A percentile compares a stretch with the other conserved stretches of the same genome.
Conservation (phyloP, 805 yeast genomes). For the Dipodascopsis uninucleata region DNA sequence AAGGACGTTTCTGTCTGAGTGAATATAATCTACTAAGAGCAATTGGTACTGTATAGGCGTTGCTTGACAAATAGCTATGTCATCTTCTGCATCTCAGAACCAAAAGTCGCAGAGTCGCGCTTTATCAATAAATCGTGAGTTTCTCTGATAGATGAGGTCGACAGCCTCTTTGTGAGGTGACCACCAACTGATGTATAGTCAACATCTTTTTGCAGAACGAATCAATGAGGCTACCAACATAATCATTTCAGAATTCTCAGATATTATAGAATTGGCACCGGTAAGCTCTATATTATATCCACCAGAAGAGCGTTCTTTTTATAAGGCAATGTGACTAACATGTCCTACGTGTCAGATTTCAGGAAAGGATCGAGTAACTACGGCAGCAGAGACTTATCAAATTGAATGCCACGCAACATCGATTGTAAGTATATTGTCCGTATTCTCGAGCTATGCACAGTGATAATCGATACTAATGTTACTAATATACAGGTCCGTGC, state of each 20-base stretch:
- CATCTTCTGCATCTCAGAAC: too few species aligned
- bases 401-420: conserved; percentile 40
- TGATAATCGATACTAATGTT: background rate
- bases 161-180: too few species aligned
- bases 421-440: conserved; percentile 26
- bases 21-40: too few species aligned
- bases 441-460: background rate
- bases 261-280: conserved; percentile 33
- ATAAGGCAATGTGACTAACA: background rate
- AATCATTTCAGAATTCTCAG: conserved; percentile 28
- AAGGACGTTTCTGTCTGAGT: too few species aligned
- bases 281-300: conserved; percentile 22
- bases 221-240: conserved; percentile 23
- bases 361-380: conserved; percentile 35
- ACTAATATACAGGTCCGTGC: conserved; percentile 31
- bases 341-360: conserved; percentile 4
- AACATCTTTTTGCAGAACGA: conserved; percentile 13
- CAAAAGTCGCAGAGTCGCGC: conserved; percentile 14
- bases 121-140: conserved; percentile 18
- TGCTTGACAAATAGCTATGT: too few species aligned
- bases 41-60: too few species aligned
- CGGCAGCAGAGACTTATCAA: conserved; percentile 40
- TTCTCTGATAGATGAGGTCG: too few species aligned
- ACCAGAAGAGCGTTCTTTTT: too few species aligned
- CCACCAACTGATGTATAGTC: background rate